Evolutionary conservation across 2,329 filamentous ascomycete species (phyloP).

Genomic region (Colletotrichum brevisporum): DNA sequence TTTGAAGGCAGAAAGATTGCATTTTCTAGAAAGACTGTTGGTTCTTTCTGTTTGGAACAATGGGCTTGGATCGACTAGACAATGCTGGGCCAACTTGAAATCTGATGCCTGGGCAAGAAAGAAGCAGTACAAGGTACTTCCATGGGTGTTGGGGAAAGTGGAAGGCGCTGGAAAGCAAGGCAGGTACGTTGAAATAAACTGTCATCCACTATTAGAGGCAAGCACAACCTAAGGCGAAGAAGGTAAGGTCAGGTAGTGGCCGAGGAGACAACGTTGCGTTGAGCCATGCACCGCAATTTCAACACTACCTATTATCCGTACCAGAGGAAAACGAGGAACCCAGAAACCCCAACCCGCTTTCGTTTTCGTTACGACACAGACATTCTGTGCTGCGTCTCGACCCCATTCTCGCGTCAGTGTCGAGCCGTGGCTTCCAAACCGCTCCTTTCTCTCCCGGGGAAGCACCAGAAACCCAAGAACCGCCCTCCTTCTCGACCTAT

Average conservation of each 20-base stretch:
- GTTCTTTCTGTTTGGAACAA: no score
- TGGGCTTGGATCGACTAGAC: no score
- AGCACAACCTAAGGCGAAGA: not conserved
- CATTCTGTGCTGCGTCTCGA: not conserved
- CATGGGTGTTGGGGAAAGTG: not conserved
- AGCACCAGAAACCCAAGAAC: not conserved
- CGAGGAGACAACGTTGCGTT: constrained; percentile 16
- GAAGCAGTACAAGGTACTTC: no score
- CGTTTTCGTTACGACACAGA: not conserved
- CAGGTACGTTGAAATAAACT: not conserved
- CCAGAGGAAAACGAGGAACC: constrained; percentile 1
- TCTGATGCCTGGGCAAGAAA: no score
- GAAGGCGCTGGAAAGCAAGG: not conserved
- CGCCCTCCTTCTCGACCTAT: no score
- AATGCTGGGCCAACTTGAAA: no score
- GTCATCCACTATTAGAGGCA: not conserved
- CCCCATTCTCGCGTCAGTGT: not conserved
- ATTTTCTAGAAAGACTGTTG: no score
- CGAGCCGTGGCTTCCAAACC: no score
- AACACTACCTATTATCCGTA: not conserved
- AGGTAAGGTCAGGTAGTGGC: not conserved
- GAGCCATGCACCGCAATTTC: not conserved
- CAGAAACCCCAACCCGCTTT: not conserved
- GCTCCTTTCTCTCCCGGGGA: not conserved
- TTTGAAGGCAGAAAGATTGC: no score